Percentiles rank a stretch among this genome's conserved stretches.
Evolutionary conservation across 495 filamentous ascomycete genomes (phyloP).

Genomic region (Aspergillus conjunctus): DNA sequence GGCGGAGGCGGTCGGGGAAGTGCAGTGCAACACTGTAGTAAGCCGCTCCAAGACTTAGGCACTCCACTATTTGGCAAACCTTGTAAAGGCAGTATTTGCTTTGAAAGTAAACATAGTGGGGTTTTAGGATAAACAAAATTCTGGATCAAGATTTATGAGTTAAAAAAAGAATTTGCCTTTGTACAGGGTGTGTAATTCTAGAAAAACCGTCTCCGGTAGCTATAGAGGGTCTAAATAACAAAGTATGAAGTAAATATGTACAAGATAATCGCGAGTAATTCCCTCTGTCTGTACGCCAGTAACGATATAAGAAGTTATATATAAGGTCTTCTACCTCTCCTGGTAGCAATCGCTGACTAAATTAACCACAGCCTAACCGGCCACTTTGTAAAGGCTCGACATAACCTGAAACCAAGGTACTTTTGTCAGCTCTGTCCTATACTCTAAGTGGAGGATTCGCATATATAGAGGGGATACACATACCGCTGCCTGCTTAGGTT

Average conservation of each 20-base stretch:
- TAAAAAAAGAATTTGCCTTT: not conserved
- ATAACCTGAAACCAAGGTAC: constrained; percentile 30
- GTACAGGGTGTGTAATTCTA: not conserved
- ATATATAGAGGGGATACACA: constrained; percentile 30
- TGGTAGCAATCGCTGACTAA: not conserved
- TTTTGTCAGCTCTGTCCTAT: not conserved
- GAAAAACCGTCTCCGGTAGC: not conserved
- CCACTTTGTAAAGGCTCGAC: constrained; percentile 33
- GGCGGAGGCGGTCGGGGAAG: constrained; percentile 23
- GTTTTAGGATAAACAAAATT: too few species aligned
- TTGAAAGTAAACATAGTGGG: too few species aligned
- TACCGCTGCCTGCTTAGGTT: constrained; percentile 81
- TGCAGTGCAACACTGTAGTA: not conserved
- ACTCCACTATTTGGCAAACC: not conserved
- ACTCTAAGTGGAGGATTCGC: not conserved
- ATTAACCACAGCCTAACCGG: constrained; percentile 15
- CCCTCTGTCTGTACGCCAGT: constrained; percentile 14
- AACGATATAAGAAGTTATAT: not conserved
- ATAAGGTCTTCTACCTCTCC: not conserved
- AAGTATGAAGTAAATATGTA: constrained; percentile 16
- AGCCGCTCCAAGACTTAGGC: not conserved
- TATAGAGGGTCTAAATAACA: not conserved
- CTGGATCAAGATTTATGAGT: too few species aligned
- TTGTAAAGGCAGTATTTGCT: too few species aligned
- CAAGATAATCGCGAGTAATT: constrained; percentile 12